These are phyloP conservation scores for Ceratopteris richardii DNA, from an alignment of 75 land plant species.

Conservation along the genomic window DNA sequence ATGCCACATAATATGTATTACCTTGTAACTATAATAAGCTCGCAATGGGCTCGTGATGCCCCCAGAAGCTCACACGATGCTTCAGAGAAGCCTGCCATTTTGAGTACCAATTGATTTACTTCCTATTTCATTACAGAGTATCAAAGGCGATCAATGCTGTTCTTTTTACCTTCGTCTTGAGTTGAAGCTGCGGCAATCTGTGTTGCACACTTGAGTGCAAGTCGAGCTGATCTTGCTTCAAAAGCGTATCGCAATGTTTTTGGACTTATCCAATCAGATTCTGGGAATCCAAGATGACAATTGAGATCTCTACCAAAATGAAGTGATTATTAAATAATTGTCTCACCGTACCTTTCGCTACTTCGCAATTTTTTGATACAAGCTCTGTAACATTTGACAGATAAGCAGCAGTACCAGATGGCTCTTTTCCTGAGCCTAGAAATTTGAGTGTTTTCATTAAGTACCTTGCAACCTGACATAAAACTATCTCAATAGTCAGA, in stretches of 20 bases:
- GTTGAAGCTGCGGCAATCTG: conserved; percentile 42
- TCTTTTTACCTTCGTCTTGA: too few relatives aligned
- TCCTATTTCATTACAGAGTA: too few relatives aligned
- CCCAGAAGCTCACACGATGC: conserved; percentile 62
- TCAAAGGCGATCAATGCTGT: too few relatives aligned
- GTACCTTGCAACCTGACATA: conserved; percentile 81
- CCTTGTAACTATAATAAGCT: conserved; percentile 86
- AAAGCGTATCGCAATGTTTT: conserved; percentile 29
- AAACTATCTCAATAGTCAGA: too few relatives aligned
- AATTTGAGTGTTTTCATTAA: conserved; percentile 84
- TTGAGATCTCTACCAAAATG: too few relatives aligned
- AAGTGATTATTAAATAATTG: too few relatives aligned
- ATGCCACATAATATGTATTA: too few relatives aligned
- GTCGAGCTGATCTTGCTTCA: conserved; percentile 36
- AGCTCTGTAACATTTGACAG: conserved; percentile 20
- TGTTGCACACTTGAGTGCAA: conserved; percentile 51
- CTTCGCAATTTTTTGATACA: conserved; percentile 18
- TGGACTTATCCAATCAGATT: conserved; percentile 28
- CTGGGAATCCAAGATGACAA: too few relatives aligned
- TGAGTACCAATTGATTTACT: too few relatives aligned
- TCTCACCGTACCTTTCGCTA: conserved; percentile 37
- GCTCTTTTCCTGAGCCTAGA: conserved; percentile 41
- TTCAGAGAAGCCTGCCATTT: conserved; percentile 62
- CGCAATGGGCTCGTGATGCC: conserved; percentile 81
- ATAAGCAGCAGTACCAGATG: conserved; percentile 41